phyloP scores from a whole-genome alignment of 1,284 basidiomycete species.

The Cystobasidium sp. region DNA sequence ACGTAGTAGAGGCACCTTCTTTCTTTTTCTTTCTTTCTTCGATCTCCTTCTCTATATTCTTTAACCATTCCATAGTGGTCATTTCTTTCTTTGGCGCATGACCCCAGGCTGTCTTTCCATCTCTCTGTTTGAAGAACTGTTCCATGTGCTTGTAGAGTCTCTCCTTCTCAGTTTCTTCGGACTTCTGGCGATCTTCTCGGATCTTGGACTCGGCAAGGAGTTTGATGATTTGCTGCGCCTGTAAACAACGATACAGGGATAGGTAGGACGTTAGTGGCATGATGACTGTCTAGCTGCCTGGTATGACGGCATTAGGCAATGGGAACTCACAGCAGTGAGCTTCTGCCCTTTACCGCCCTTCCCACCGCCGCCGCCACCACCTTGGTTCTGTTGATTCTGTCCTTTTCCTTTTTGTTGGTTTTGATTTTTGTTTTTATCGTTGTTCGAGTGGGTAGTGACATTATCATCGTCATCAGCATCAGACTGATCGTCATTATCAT shows the following conservation, averaged over 20 bases:
- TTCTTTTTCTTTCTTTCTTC: constrained; percentile 26
- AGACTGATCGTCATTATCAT: constrained; percentile 20
- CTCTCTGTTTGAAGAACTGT: constrained; percentile 26
- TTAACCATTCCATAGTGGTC: constrained; percentile 27
- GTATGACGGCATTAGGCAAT: not conserved
- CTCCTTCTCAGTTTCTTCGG: constrained; percentile 24
- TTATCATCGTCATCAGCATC: constrained; percentile 30
- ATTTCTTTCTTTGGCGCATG: not conserved
- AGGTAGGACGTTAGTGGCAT: not conserved
- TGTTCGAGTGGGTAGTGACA: not conserved
- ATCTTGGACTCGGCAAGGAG: constrained; percentile 34
- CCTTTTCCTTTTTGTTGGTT: constrained; percentile 20
- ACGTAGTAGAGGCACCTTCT: not conserved
- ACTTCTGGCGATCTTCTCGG: constrained; percentile 15
- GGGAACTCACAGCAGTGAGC: constrained; percentile 20
- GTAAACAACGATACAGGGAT: not conserved
- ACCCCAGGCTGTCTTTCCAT: not conserved
- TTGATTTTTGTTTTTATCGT: constrained; percentile 8
- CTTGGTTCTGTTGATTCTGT: constrained; percentile 21
- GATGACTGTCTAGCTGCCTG: not conserved
- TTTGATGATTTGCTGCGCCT: constrained; percentile 36
- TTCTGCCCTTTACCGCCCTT: constrained; percentile 36
- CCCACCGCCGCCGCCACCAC: constrained; percentile 15
- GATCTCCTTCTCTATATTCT: constrained; percentile 30
- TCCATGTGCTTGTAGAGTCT: constrained; percentile 28